Conservation (phyloP, 176 grass and related monocot genomes). For the Oryza coarctata region DNA sequence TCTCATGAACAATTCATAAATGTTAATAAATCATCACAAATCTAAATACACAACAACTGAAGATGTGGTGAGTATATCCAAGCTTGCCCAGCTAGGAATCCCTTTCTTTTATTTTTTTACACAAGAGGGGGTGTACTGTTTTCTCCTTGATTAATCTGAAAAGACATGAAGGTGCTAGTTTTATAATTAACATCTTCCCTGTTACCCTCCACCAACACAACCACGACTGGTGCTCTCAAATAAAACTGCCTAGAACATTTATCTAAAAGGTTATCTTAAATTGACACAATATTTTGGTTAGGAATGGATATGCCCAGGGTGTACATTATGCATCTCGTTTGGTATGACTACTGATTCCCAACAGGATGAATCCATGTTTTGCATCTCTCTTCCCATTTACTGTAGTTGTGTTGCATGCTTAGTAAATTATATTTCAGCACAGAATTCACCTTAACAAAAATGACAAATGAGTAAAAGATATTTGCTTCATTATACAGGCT, state of each 20-base stretch:
- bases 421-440: not conserved
- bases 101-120: not conserved
- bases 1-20: not conserved
- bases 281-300: too few species aligned
- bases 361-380: not conserved
- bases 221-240: not conserved
- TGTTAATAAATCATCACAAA: not conserved
- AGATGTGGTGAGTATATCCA: not conserved
- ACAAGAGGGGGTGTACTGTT: not conserved
- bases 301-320: not conserved
- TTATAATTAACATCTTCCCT: too few species aligned
- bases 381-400: not conserved
- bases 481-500: conserved; percentile 40
- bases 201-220: too few species aligned
- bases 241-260: not conserved
- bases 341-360: not conserved
- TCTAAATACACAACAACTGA: not conserved
- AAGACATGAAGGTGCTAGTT: not conserved
- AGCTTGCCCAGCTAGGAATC: not conserved
- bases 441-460: not conserved
- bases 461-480: not conserved
- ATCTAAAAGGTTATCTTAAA: not conserved
- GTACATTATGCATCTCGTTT: not conserved
- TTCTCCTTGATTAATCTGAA: not conserved
- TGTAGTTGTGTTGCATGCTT: not conserved